Percentiles rank a stretch among this genome's conserved stretches.
Conservation (phyloP, 116 monocot genomes). For the Phalaenopsis hybrid region DNA sequence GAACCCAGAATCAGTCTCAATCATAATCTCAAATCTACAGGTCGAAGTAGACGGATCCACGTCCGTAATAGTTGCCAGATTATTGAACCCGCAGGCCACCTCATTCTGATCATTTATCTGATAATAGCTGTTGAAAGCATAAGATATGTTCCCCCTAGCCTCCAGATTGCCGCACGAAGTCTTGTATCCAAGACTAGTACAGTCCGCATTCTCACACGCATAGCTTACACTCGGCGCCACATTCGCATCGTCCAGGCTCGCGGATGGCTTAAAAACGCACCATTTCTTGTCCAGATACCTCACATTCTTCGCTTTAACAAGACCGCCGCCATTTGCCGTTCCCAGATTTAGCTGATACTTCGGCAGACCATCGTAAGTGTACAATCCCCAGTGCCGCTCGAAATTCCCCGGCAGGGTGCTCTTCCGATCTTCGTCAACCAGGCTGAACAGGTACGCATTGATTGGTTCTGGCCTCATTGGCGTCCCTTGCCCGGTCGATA, state of each 20-base stretch:
- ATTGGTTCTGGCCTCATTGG: constrained; percentile 65
- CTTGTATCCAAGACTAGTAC: constrained; percentile 19
- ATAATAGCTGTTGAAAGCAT: constrained; percentile 73
- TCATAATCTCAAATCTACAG: constrained; percentile 17
- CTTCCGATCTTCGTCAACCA: constrained; percentile 84
- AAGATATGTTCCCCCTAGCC: constrained; percentile 59
- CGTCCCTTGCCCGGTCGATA: constrained; percentile 34
- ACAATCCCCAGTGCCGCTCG: constrained; percentile 90
- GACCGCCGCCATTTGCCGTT: constrained; percentile 18
- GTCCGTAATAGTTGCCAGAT: constrained; percentile 13
- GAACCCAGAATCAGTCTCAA: constrained; percentile 4
- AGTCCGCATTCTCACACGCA: constrained; percentile 44
- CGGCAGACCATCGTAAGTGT: constrained; percentile 51
- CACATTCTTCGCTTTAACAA: constrained; percentile 40
- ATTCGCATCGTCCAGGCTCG: constrained; percentile 16
- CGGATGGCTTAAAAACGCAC: constrained; percentile 48
- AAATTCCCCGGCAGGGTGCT: constrained; percentile 94
- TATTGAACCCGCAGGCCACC: constrained; percentile 13
- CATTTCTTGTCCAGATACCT: constrained; percentile 61
- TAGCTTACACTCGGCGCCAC: constrained; percentile 56
- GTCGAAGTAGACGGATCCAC: constrained; percentile 8
- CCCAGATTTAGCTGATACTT: constrained; percentile 53
- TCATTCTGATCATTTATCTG: constrained; percentile 45
- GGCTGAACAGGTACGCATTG: constrained; percentile 80
- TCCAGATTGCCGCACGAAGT: constrained; percentile 57